A percentile compares a stretch with the other conserved stretches of the same genome.
Evolutionary conservation across 352 stramenopile species (phyloP).

Genomic region (Pseudoperonospora humuli): DNA sequence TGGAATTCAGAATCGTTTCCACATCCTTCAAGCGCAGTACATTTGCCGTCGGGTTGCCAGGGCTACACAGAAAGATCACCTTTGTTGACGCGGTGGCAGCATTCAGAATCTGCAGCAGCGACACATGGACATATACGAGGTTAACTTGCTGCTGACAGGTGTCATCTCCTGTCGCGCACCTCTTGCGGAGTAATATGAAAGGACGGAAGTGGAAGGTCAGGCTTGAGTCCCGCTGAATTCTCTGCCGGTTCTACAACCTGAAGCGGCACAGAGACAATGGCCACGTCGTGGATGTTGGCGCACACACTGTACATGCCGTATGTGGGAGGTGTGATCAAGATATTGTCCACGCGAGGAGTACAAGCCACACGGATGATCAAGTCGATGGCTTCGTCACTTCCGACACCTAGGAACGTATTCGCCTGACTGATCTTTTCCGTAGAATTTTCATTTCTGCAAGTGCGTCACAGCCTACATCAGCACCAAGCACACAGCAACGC

Average conservation of each 20-base stretch:
- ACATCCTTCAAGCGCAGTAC: slow-evolving; percentile 88
- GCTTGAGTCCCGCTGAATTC: slow-evolving; percentile 64
- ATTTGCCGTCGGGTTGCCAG: slow-evolving; percentile 97
- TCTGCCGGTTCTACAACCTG: slow-evolving; percentile 49
- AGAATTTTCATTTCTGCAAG: slow-evolving; percentile 39
- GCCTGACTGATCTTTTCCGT: slow-evolving; percentile 63
- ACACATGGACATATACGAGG: background rate
- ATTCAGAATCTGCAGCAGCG: slow-evolving; percentile 72
- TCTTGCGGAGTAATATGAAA: slow-evolving; percentile 80
- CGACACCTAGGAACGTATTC: slow-evolving; percentile 97
- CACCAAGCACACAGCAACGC: background rate
- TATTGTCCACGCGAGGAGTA: slow-evolving; percentile 87
- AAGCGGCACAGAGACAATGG: slow-evolving; percentile 89
- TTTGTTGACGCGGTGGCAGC: slow-evolving; percentile 88
- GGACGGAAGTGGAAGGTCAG: slow-evolving; percentile 38
- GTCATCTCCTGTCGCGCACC: slow-evolving; percentile 18
- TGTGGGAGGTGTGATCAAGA: slow-evolving; percentile 95
- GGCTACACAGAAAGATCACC: slow-evolving; percentile 96
- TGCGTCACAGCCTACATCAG: background rate
- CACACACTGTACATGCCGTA: slow-evolving; percentile 99
- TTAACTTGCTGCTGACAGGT: background rate
- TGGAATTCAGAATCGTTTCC: slow-evolving; percentile 77
- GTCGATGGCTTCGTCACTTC: slow-evolving; percentile 98
- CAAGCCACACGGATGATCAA: slow-evolving; percentile 97
- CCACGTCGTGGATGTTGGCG: slow-evolving; percentile 96